Evolutionary conservation across 2,329 filamentous ascomycete species (phyloP).

Genomic region (Xylariales sp.): DNA sequence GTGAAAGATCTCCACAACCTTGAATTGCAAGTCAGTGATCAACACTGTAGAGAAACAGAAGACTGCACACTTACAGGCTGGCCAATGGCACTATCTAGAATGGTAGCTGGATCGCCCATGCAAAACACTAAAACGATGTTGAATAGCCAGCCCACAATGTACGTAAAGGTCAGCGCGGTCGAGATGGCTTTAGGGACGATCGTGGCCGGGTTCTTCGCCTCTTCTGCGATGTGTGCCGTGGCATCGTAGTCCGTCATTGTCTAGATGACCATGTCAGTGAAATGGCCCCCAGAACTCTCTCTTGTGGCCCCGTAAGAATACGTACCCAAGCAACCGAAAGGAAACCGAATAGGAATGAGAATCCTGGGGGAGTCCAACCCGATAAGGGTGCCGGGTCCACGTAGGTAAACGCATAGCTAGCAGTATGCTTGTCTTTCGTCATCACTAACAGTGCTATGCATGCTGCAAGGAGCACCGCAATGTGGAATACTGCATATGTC

Average conservation of each 20-base stretch:
- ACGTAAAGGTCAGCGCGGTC: constrained; percentile 51
- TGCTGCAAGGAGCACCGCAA: constrained; percentile 45
- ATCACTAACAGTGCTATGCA: constrained; percentile 46
- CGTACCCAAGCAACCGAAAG: constrained; percentile 48
- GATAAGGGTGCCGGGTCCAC: constrained; percentile 37
- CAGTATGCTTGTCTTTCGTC: constrained; percentile 45
- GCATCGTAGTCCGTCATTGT: constrained; percentile 49
- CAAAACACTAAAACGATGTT: constrained; percentile 54
- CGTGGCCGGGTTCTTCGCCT: constrained; percentile 30
- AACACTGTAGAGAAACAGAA: too few relatives aligned
- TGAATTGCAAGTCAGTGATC: neutral
- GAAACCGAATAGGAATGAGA: constrained; percentile 57
- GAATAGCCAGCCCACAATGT: constrained; percentile 50
- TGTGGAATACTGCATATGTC: constrained; percentile 53
- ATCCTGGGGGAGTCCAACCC: constrained; percentile 50
- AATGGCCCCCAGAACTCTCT: neutral
- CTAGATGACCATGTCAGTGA: neutral
- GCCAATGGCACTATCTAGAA: constrained; percentile 39
- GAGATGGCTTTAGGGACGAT: constrained; percentile 48
- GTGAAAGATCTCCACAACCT: constrained; percentile 52
- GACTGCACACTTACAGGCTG: constrained; percentile 39
- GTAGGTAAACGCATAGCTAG: constrained; percentile 51
- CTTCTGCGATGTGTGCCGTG: constrained; percentile 44
- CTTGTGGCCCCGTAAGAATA: neutral
- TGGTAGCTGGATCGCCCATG: constrained; percentile 45